A percentile compares a stretch with the other conserved stretches of the same genome.
Conservation (phyloP, 225 moss, liverwort and hornwort genomes). For the Bryum argenteum region DNA sequence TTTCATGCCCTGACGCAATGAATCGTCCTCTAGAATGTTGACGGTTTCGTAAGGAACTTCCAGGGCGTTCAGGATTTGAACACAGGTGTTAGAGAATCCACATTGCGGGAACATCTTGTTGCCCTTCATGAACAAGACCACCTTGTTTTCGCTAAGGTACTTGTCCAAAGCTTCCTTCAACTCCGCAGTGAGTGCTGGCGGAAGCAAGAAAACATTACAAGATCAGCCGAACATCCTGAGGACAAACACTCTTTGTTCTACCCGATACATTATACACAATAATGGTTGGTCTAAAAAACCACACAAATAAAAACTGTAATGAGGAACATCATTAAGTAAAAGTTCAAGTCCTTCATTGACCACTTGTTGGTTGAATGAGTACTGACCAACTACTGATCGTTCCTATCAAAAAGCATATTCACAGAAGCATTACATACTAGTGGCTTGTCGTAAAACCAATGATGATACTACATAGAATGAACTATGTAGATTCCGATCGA, state of each 20-base stretch:
- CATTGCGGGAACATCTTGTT: conserved; percentile 97
- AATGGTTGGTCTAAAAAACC: not conserved
- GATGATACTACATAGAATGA: not conserved
- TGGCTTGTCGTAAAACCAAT: not conserved
- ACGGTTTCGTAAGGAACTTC: conserved; percentile 82
- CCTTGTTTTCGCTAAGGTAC: conserved; percentile 80
- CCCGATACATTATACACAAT: not conserved
- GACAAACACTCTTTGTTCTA: not conserved
- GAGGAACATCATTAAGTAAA: too few species aligned
- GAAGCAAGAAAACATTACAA: conserved; percentile 19
- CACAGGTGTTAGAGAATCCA: conserved; percentile 92
- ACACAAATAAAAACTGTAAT: not conserved
- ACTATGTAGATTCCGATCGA: not conserved
- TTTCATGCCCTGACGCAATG: conserved; percentile 86
- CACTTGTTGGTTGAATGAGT: not conserved
- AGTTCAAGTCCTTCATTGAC: too few species aligned
- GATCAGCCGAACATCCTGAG: conserved; percentile 9
- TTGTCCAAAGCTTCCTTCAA: conserved; percentile 78
- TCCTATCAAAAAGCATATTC: not conserved
- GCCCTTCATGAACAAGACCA: conserved; percentile 97
- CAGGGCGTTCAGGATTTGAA: conserved; percentile 82
- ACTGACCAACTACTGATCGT: not conserved
- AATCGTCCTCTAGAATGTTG: conserved; percentile 86
- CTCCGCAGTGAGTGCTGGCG: conserved; percentile 67
- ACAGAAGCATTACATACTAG: not conserved